phyloP scores from a whole-genome alignment of 2,329 filamentous ascomycete genomes.

The Sporothrix pallida region DNA sequence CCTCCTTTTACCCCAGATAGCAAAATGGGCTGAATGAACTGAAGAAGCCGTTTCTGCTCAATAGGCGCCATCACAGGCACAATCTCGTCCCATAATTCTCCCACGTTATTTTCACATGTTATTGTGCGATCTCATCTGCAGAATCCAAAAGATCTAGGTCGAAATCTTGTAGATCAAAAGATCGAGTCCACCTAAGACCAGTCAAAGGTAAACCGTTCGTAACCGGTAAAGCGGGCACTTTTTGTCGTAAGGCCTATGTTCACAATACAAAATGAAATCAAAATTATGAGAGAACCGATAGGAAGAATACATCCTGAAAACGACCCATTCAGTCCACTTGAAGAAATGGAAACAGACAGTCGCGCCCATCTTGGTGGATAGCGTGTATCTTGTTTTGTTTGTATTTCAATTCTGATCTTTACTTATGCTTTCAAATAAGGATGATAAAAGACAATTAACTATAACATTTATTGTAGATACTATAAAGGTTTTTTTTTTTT shows the following conservation, averaged over 20 bases:
- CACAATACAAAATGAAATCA: too few relatives aligned
- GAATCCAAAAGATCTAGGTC: neutral
- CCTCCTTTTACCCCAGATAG: conserved; percentile 2
- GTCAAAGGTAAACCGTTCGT: neutral
- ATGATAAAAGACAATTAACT: too few relatives aligned
- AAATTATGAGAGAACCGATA: neutral
- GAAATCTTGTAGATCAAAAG: too few relatives aligned
- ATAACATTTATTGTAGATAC: too few relatives aligned
- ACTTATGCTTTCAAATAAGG: too few relatives aligned
- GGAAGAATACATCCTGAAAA: neutral
- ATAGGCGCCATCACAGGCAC: neutral
- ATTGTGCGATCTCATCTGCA: neutral
- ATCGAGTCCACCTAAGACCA: too few relatives aligned
- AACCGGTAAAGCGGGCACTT: neutral
- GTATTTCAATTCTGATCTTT: neutral
- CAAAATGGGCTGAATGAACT: neutral
- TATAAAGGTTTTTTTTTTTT: neutral
- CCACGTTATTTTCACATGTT: neutral
- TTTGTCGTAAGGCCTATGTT: too few relatives aligned
- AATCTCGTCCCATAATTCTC: neutral
- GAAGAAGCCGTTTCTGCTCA: too few relatives aligned
- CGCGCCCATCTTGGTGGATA: too few relatives aligned
- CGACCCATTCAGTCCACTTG: too few relatives aligned
- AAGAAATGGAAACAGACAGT: too few relatives aligned
- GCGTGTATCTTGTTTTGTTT: neutral